Conservation (phyloP, 306 rosid genomes). For the Argentina anserina region DNA sequence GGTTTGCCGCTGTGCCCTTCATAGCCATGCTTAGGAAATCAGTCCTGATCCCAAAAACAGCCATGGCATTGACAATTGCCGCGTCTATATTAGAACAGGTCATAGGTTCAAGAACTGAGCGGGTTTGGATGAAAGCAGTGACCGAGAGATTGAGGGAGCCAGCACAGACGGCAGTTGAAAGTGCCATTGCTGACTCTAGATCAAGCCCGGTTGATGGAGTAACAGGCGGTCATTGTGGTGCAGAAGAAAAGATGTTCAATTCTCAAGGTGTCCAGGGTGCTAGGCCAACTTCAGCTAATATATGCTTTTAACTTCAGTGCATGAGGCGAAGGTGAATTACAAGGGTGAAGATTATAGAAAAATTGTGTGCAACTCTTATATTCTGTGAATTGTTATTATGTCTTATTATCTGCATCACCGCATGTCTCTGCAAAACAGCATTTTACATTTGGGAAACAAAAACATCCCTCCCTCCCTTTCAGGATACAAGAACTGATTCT, state of each 20-base stretch:
- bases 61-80: conserved; percentile 73
- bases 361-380: not conserved
- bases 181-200: conserved; percentile 11
- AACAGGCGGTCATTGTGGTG: not conserved
- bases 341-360: not conserved
- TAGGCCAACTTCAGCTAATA: not conserved
- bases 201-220: not conserved
- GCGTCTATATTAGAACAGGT: conserved; percentile 80
- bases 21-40: conserved; percentile 81
- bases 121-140: conserved; percentile 51
- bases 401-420: not conserved
- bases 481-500: not conserved
- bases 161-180: conserved; percentile 9
- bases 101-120: conserved; percentile 82
- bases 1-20: conserved; percentile 84
- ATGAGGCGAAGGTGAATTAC: not conserved
- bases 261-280: not conserved
- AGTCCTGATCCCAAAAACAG: conserved; percentile 80
- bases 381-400: not conserved
- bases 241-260: not conserved
- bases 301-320: not conserved
- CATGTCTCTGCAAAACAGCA: not conserved
- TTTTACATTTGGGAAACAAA: not conserved
- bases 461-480: not conserved
- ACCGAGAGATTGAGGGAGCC: conserved; percentile 43